These are phyloP conservation scores for Pyricularia pennisetigena DNA, from an alignment of 2,329 filamentous ascomycete genomes.

Conservation along the genomic window DNA sequence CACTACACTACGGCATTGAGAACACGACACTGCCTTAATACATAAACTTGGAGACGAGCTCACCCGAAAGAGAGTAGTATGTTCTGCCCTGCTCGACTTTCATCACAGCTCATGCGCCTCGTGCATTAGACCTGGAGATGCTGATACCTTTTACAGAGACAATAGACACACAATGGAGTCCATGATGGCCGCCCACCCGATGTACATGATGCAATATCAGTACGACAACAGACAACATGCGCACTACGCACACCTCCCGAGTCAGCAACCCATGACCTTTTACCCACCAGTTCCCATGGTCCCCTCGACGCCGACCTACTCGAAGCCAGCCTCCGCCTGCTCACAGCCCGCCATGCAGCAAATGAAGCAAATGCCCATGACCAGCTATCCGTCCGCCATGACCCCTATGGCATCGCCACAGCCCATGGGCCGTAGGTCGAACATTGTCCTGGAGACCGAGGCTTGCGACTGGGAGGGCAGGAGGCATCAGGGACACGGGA, in stretches of 20 bases:
- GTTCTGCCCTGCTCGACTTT: not conserved
- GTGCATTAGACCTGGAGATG: not conserved
- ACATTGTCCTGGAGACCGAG: slow-evolving; percentile 71
- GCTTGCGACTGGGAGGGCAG: slow-evolving; percentile 46
- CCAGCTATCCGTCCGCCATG: slow-evolving; percentile 64
- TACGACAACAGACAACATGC: slow-evolving; percentile 75
- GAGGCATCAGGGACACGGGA: slow-evolving; percentile 14
- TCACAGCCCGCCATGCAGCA: slow-evolving; percentile 56
- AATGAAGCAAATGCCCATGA: slow-evolving; percentile 53
- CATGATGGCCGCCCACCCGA: slow-evolving; percentile 45
- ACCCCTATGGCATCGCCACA: slow-evolving; percentile 71
- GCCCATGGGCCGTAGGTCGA: slow-evolving; percentile 64
- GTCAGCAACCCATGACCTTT: slow-evolving; percentile 38
- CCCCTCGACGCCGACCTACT: slow-evolving; percentile 54
- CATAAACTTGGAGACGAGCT: slow-evolving; percentile 11
- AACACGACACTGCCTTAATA: slow-evolving; percentile 17
- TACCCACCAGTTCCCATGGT: slow-evolving; percentile 47
- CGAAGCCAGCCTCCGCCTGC: slow-evolving; percentile 54
- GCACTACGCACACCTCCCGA: slow-evolving; percentile 39
- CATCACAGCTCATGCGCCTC: not conserved
- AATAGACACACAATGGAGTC: slow-evolving; percentile 50
- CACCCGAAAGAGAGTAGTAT: not conserved
- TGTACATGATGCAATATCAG: slow-evolving; percentile 71
- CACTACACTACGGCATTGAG: slow-evolving; percentile 6
- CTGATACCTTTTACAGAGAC: slow-evolving; percentile 1